Evolutionary conservation across 2,329 filamentous ascomycete genomes (phyloP).

Genomic region (Aspergillus latus): DNA sequence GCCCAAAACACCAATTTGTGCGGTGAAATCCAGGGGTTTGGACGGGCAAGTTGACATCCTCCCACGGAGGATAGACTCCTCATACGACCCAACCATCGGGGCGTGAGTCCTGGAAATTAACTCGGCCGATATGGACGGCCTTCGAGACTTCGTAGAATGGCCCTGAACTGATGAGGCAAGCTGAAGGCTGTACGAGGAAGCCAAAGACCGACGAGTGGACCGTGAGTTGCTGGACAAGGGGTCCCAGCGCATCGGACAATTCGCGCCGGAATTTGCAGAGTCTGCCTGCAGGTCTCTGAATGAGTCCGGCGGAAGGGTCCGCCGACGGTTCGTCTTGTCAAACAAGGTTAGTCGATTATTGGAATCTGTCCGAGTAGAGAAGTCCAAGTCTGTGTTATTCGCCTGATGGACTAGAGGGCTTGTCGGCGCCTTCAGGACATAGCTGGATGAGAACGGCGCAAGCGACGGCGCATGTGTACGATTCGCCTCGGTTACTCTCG

Average conservation of each 20-base stretch:
- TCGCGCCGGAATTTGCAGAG: slow-evolving; percentile 34
- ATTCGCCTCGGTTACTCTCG: slow-evolving; percentile 17
- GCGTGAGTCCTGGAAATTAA: slow-evolving; percentile 79
- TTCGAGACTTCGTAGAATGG: slow-evolving; percentile 46
- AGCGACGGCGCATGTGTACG: slow-evolving; percentile 58
- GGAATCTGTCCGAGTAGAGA: slow-evolving; percentile 55
- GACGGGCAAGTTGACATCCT: slow-evolving; percentile 97
- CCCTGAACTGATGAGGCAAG: slow-evolving; percentile 47
- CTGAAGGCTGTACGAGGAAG: slow-evolving; percentile 56
- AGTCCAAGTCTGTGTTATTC: slow-evolving; percentile 75
- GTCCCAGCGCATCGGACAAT: slow-evolving; percentile 53
- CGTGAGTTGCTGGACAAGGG: slow-evolving; percentile 72
- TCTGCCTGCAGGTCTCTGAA: slow-evolving; percentile 53
- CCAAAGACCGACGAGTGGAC: slow-evolving; percentile 73
- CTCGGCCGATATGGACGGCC: slow-evolving; percentile 74
- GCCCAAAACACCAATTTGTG: slow-evolving; percentile 91
- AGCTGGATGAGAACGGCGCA: slow-evolving; percentile 73
- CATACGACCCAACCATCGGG: slow-evolving; percentile 96
- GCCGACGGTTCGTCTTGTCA: slow-evolving; percentile 60
- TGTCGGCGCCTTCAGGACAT: slow-evolving; percentile 82
- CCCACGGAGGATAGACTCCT: slow-evolving; percentile 91
- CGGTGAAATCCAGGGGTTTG: slow-evolving; percentile 86
- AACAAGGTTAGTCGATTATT: slow-evolving; percentile 51
- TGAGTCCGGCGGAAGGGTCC: slow-evolving; percentile 67
- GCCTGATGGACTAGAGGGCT: slow-evolving; percentile 88